Conservation (phyloP, 2,329 filamentous ascomycete genomes). For the Delphinella strobiligena region DNA sequence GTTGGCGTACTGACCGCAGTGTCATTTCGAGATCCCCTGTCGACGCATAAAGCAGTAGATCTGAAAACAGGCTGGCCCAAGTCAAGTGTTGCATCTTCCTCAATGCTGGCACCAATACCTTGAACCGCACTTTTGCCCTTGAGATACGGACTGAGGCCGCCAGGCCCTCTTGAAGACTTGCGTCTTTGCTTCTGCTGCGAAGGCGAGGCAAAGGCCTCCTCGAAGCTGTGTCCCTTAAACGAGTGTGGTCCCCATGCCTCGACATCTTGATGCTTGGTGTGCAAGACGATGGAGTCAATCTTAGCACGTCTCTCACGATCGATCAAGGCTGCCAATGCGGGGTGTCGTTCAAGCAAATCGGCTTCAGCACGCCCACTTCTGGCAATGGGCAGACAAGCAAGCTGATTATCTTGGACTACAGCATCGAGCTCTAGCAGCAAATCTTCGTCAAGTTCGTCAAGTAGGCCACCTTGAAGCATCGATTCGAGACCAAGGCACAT, state of each 20-base stretch:
- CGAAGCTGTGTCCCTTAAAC: constrained; percentile 50
- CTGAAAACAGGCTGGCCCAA: neutral
- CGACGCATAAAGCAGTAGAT: neutral
- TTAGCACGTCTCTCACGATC: constrained; percentile 57
- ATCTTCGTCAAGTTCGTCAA: constrained; percentile 77
- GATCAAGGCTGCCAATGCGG: constrained; percentile 51
- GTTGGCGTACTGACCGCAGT: constrained; percentile 12
- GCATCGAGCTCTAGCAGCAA: constrained; percentile 70
- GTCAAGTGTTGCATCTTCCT: constrained; percentile 4
- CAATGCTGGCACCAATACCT: constrained; percentile 8
- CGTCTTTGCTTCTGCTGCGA: constrained; percentile 31
- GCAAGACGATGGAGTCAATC: constrained; percentile 66
- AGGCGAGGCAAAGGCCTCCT: constrained; percentile 40
- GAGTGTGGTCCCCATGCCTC: constrained; percentile 52
- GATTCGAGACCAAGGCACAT: constrained; percentile 83
- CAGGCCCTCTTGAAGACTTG: constrained; percentile 26
- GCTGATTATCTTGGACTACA: constrained; percentile 70
- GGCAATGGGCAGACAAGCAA: constrained; percentile 63
- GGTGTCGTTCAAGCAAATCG: constrained; percentile 52
- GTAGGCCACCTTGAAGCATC: constrained; percentile 78
- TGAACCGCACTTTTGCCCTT: constrained; percentile 43
- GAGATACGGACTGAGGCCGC: constrained; percentile 53
- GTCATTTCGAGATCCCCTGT: constrained; percentile 1
- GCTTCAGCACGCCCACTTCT: constrained; percentile 62
- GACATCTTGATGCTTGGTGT: constrained; percentile 49